These are phyloP conservation scores for Westerdykella sp. DNA, from an alignment of 2,329 filamentous ascomycete genomes.

Conservation along the genomic window DNA sequence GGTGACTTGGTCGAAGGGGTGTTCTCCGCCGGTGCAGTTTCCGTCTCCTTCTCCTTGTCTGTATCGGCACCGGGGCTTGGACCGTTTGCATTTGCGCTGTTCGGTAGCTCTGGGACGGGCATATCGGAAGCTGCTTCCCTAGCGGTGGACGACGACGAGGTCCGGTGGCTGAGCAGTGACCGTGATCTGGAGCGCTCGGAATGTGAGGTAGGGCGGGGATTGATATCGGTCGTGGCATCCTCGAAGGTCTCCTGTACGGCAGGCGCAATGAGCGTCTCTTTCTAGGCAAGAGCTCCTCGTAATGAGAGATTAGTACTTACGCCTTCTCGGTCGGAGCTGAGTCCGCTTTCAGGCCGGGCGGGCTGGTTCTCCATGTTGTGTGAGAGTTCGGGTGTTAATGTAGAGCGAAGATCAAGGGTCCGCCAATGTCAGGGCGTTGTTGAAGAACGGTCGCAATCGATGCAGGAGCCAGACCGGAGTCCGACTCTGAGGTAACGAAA, in stretches of 20 bases:
- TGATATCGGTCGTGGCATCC: slow-evolving; percentile 65
- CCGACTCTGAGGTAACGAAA: neutral
- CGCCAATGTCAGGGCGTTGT: slow-evolving; percentile 6
- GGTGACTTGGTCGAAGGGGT: slow-evolving; percentile 44
- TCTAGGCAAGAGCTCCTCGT: neutral
- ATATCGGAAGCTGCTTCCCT: slow-evolving; percentile 20
- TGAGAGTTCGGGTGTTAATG: neutral
- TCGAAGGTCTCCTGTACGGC: slow-evolving; percentile 66
- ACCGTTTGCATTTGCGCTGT: slow-evolving; percentile 5
- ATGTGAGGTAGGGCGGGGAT: slow-evolving; percentile 35
- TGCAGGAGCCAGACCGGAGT: slow-evolving; percentile 1
- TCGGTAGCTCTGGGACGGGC: slow-evolving; percentile 16
- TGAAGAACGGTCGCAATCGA: slow-evolving; percentile 14
- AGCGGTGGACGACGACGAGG: slow-evolving; percentile 27
- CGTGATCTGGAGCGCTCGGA: slow-evolving; percentile 42
- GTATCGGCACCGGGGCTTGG: slow-evolving; percentile 3
- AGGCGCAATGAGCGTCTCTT: slow-evolving; percentile 5
- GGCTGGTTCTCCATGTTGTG: slow-evolving; percentile 16
- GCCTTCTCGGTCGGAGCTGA: slow-evolving; percentile 28
- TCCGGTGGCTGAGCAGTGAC: slow-evolving; percentile 46
- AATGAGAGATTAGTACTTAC: slow-evolving; percentile 13
- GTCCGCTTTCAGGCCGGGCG: slow-evolving; percentile 24
- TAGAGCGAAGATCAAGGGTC: slow-evolving; percentile 3
- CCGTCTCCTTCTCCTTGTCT: slow-evolving; percentile 15
- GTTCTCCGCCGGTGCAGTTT: slow-evolving; percentile 7